Evolutionary conservation across 1,284 basidiomycete genomes (phyloP), one percentile per base, ranked within the genome.

Genomic region (Cystobasidiaceae sp.): DNA sequence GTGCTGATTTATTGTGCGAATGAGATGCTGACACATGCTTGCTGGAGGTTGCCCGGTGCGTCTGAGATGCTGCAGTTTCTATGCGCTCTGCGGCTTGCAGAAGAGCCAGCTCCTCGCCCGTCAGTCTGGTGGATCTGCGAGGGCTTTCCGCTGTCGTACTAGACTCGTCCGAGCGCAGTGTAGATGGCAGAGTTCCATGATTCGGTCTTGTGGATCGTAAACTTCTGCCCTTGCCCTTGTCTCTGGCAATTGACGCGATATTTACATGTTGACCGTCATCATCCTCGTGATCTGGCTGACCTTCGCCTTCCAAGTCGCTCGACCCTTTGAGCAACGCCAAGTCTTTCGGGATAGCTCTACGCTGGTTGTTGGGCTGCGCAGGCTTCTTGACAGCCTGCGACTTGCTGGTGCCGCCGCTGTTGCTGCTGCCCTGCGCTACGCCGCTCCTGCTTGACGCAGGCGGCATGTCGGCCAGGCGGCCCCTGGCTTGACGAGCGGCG

Each of bases 291-390:
- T 56, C 54, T 43, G 27, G 37, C 19, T 49, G 49, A 15, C 50
- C 60, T 50, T 62, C 60, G 48, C 48, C 49, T 27, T 59, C 56
- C 33, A 37, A 48, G 15, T 62, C 60, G 50, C 49, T 52, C 23
- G 46, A 50, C 21, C 60, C 48, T 15, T 54, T 48, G 39, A 50
- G 32, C 37, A 62, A 37, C 9, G 49, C 34, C 19, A 50, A 50
- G 50, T 62, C 60, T 19, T 30, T 43, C 30, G 60, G 39, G n/a
- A 62, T 34, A 7, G 46, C 43, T 27, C 54, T 62, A 13, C 60
- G 48, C 34, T 33, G 32, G 2, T 43, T 41, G 11, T 21, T 39
- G n/a, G 27, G 21, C 33, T 62, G 50, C 21, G 34, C 49, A 54
- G 33, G 25, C 49, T 62, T 43, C 60, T 62, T 62, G 11, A 17